Conservation (phyloP, 2,329 filamentous ascomycete species). For the Neobulgaria alba region DNA sequence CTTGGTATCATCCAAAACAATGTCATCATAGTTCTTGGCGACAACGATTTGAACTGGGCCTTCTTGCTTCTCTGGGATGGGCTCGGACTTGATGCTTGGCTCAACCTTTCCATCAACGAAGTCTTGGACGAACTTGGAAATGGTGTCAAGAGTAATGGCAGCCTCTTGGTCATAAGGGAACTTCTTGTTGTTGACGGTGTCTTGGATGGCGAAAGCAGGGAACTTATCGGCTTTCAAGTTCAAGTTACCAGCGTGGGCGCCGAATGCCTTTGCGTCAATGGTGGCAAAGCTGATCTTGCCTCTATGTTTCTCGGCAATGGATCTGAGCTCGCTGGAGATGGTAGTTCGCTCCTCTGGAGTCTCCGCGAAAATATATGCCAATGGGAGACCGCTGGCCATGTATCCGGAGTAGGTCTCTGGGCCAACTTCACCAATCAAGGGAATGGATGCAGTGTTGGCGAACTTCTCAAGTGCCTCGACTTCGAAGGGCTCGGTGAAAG, state of each 20-base stretch:
- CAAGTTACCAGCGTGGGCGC: conserved; percentile 90
- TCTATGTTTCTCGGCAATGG: conserved; percentile 84
- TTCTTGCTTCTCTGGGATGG: conserved; percentile 87
- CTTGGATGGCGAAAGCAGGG: conserved; percentile 96
- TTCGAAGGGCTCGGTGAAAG: conserved; percentile 75
- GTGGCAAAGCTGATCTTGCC: conserved; percentile 96
- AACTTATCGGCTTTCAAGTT: conserved; percentile 95
- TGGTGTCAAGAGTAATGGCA: conserved; percentile 59
- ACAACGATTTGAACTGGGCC: conserved; percentile 82
- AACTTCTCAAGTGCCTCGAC: conserved; percentile 73
- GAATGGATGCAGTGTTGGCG: conserved; percentile 75
- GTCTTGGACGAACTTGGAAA: conserved; percentile 77
- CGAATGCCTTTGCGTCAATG: conserved; percentile 90
- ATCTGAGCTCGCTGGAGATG: conserved; percentile 69
- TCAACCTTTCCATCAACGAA: conserved; percentile 82
- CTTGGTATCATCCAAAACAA: conserved; percentile 90
- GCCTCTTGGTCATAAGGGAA: conserved; percentile 84
- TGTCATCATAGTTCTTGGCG: conserved; percentile 84
- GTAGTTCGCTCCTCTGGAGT: conserved; percentile 78
- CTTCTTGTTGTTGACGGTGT: conserved; percentile 91
- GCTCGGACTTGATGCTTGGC: conserved; percentile 97
- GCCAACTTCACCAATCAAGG: conserved; percentile 89
- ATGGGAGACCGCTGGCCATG: conserved; percentile 84
- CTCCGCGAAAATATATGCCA: conserved; percentile 97
- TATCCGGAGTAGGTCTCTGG: conserved; percentile 94